Evolutionary conservation across 2,329 filamentous ascomycete species (phyloP).

Genomic region (Cordyceps farinosa): DNA sequence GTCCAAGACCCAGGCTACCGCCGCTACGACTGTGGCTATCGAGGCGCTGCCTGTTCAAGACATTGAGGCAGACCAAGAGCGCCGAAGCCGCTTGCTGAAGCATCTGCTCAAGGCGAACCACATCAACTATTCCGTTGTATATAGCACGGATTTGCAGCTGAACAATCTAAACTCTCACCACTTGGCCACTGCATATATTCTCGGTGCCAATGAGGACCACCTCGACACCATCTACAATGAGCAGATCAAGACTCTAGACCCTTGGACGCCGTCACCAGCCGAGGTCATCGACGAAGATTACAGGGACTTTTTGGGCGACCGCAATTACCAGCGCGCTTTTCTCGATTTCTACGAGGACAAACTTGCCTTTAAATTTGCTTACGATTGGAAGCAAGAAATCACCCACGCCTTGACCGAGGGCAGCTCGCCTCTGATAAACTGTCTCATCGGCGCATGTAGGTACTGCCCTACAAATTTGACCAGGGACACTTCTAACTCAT

Average conservation of each 20-base stretch:
- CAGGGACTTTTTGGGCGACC: slow-evolving; percentile 77
- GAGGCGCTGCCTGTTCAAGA: slow-evolving; percentile 66
- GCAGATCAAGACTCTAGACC: slow-evolving; percentile 67
- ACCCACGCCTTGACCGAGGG: slow-evolving; percentile 72
- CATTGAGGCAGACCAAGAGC: slow-evolving; percentile 76
- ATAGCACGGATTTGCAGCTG: slow-evolving; percentile 62
- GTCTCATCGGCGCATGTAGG: slow-evolving; percentile 74
- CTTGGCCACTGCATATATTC: slow-evolving; percentile 78
- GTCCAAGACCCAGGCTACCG: neutral
- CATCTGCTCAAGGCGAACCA: slow-evolving; percentile 91
- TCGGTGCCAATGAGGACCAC: slow-evolving; percentile 71
- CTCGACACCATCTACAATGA: slow-evolving; percentile 78
- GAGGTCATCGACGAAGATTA: slow-evolving; percentile 84
- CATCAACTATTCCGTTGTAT: slow-evolving; percentile 80
- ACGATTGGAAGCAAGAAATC: slow-evolving; percentile 80
- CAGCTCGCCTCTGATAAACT: slow-evolving; percentile 74
- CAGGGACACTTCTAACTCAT: neutral
- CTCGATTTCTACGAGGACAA: slow-evolving; percentile 96
- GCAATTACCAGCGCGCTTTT: slow-evolving; percentile 80
- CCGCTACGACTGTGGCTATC: slow-evolving; percentile 24
- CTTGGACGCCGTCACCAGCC: slow-evolving; percentile 78
- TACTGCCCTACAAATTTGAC: slow-evolving; percentile 18
- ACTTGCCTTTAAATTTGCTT: slow-evolving; percentile 66
- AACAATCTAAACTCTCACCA: slow-evolving; percentile 84
- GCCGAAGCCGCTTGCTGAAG: slow-evolving; percentile 77